Evolutionary conservation across 805 yeast species (phyloP), one percentile per base, ranked within the genome.

Genomic region (Wickerhamiella australiensis): DNA sequence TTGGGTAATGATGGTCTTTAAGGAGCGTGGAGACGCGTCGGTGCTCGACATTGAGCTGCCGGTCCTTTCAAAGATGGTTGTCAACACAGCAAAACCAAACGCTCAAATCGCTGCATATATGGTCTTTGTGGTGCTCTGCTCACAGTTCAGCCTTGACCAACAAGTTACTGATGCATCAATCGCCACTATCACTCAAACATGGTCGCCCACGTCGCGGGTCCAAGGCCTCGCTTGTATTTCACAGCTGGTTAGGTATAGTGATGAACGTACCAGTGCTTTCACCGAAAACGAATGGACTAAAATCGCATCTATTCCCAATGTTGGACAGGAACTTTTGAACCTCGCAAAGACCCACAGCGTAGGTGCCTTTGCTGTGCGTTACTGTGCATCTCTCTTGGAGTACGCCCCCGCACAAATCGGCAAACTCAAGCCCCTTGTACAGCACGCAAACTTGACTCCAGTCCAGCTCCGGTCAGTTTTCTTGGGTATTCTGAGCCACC

Each of bases 21-120:
- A 79, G 42, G 68, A 73, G 8, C 65, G 67, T 42, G 55, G 58
- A 15, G 58, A 59, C 29, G 62, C 63, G 35, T 57, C 66, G 59
- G 62, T 65, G 54, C 59, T 68, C 8, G 70, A 63, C 33, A 41
- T 55, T 23, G 46, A 65, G 15, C 54, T 69, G 29, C 68, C 69
- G 2, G 53, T 51, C 18, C 48, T 69, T 5, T 60, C 71, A n/a
- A 56, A 53, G 27, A 53, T 60, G 2, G 42, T 70, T 4, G 46
- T 60, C 1, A 52, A 56, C 27, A 53, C 52, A 20, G 50, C 55
- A 33, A 55, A 56, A 7, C 64, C 68, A 35, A 94, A 85, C 58
- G 73, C 80, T 46, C 92, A 84, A 62, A 73, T 85, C 52, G 81
- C 95, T 17, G 86, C 90, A 1, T 90, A 85, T 63, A 83, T 95